Evolutionary conservation across 225 moss, liverwort and hornwort species (phyloP).

Genomic region (Physcomitrellopsis africana): DNA sequence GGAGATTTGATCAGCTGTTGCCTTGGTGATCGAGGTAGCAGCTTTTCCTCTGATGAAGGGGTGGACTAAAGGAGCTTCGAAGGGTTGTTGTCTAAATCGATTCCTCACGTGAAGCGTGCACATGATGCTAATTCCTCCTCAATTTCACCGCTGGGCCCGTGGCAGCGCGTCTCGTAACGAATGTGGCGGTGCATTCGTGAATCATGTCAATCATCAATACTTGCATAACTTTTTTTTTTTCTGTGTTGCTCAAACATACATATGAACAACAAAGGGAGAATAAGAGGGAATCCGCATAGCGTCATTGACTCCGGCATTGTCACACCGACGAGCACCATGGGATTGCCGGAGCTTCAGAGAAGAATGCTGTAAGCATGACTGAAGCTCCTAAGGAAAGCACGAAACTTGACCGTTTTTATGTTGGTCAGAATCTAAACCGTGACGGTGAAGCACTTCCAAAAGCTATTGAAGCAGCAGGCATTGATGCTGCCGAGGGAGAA

Average conservation of each 20-base stretch:
- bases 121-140: no score
- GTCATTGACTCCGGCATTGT: conserved; percentile 18
- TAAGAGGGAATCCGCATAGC: not conserved
- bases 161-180: no score
- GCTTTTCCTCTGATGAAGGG: not conserved
- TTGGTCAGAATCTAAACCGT: no score
- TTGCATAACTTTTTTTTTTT: not conserved
- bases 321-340: conserved; percentile 19
- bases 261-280: not conserved
- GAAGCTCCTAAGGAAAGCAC: not conserved
- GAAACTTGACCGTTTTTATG: not conserved
- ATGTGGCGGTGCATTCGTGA: no score
- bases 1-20: conserved; percentile 22
- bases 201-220: no score
- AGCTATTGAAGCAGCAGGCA: conserved; percentile 14
- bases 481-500: conserved; percentile 5
- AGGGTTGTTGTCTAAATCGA: not conserved
- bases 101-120: not conserved
- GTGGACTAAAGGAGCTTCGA: not conserved
- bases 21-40: not conserved
- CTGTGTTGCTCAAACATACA: not conserved
- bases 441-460: not conserved
- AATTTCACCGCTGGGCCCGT: no score
- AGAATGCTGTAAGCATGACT: not conserved
- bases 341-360: conserved; percentile 31